Conservation (phyloP, 345 rosid genomes). For the Pelargonium nanum region DNA sequence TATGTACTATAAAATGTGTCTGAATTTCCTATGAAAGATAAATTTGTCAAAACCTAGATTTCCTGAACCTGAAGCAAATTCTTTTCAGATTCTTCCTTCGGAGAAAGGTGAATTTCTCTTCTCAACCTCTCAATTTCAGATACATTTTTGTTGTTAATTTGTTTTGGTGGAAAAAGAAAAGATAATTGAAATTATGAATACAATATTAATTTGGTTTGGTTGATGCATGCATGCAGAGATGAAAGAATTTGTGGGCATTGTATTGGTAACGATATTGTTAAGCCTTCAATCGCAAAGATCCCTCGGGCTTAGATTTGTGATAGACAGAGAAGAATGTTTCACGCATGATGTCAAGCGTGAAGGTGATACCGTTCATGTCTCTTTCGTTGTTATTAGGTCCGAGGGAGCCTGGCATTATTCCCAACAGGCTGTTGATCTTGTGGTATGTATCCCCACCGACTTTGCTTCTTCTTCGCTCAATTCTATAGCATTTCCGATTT, state of each 20-base stretch:
- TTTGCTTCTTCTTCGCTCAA: background rate
- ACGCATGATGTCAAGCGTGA: slow-evolving; percentile 50
- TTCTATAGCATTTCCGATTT: too few species aligned
- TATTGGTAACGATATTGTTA: slow-evolving; percentile 25
- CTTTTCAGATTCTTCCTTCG: background rate
- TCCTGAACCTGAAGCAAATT: background rate
- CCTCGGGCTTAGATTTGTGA: slow-evolving; percentile 46
- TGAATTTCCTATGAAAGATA: background rate
- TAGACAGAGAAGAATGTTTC: slow-evolving; percentile 61
- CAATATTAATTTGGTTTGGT: background rate
- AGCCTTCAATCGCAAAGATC: slow-evolving; percentile 19
- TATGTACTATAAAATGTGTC: background rate
- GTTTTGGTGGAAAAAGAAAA: background rate
- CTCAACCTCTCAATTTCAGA: too few species aligned
- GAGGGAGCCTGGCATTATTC: slow-evolving; percentile 48
- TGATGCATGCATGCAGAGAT: slow-evolving; percentile 20
- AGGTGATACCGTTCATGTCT: slow-evolving; percentile 49
- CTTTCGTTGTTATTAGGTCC: slow-evolving; percentile 51
- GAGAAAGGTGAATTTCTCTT: background rate
- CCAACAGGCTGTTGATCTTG: slow-evolving; percentile 50
- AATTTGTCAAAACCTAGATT: background rate
- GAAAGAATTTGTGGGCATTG: slow-evolving; percentile 17
- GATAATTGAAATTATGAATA: too few species aligned
- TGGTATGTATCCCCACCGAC: slow-evolving; percentile 54
- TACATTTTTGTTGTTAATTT: too few species aligned